Percentiles rank a stretch among this genome's conserved stretches.
phyloP scores from a whole-genome alignment of 441 rosid species.

The Pelargonium fulgidum region DNA sequence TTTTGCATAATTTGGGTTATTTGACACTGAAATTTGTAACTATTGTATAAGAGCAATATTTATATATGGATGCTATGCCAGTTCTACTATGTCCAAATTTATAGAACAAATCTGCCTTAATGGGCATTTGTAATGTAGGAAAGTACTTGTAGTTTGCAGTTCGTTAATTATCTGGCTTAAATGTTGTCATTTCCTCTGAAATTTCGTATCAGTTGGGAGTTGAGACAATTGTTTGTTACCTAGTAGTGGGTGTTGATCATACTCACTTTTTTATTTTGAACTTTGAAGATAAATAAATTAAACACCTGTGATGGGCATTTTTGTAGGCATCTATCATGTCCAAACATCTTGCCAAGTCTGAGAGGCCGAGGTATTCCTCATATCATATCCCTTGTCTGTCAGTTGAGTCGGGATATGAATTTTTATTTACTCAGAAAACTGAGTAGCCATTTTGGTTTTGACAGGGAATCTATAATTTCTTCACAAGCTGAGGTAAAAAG shows the following conservation, averaged over 20 bases:
- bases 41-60: neutral
- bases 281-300: neutral
- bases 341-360: constrained; percentile 25
- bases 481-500: constrained; percentile 12
- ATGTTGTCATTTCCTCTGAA: neutral
- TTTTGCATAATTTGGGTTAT: constrained; percentile 1
- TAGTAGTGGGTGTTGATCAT: neutral
- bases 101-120: neutral
- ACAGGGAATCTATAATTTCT: constrained; percentile 19
- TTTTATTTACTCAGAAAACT: neutral
- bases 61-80: neutral
- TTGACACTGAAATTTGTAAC: neutral
- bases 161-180: neutral
- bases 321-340: constrained; percentile 28
- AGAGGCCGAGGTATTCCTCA: constrained; percentile 19
- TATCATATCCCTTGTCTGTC: neutral
- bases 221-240: neutral
- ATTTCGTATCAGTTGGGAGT: neutral
- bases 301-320: neutral
- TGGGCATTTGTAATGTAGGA: neutral
- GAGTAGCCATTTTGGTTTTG: constrained; percentile 9
- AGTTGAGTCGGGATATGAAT: neutral
- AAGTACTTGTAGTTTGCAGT: neutral
- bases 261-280: neutral
- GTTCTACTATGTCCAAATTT: neutral